A percentile compares a stretch with the other conserved stretches of the same genome.
Evolutionary conservation across 352 stramenopile species (phyloP).

Genomic region (Plasmopara viticola): DNA sequence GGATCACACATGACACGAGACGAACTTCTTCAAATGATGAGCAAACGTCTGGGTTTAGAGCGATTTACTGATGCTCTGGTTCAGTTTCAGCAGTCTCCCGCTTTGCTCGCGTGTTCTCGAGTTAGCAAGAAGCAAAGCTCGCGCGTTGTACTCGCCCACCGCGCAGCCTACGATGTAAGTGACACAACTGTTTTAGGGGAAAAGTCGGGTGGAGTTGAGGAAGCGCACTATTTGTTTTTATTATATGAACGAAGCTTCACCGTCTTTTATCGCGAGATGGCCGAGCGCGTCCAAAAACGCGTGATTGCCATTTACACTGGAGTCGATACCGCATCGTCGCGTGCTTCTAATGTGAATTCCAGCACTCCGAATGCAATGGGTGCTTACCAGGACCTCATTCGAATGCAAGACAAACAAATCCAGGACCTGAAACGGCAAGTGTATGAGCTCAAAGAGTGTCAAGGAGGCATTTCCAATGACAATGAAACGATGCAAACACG

Average conservation of each 20-base stretch:
- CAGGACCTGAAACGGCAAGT: slow-evolving; percentile 42
- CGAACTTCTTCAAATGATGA: slow-evolving; percentile 67
- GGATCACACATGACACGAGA: slow-evolving; percentile 40
- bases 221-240: slow-evolving; percentile 52
- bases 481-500: background rate
- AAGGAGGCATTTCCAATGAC: background rate
- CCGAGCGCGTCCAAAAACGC: slow-evolving; percentile 52
- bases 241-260: slow-evolving; percentile 66
- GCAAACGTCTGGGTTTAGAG: slow-evolving; percentile 51
- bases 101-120: slow-evolving; percentile 38
- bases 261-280: slow-evolving; percentile 36
- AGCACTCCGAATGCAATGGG: slow-evolving; percentile 24
- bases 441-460: slow-evolving; percentile 11
- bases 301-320: slow-evolving; percentile 61
- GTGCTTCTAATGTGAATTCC: slow-evolving; percentile 8
- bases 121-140: slow-evolving; percentile 35
- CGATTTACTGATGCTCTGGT: slow-evolving; percentile 59
- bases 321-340: slow-evolving; percentile 15
- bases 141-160: slow-evolving; percentile 32
- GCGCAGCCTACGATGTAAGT: slow-evolving; percentile 26
- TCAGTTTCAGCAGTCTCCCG: slow-evolving; percentile 54
- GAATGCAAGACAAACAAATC: slow-evolving; percentile 74
- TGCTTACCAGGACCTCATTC: slow-evolving; percentile 76
- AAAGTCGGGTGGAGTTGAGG: slow-evolving; percentile 3
- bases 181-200: slow-evolving; percentile 7